These are phyloP conservation scores for Anethum foeniculum DNA, from an alignment of 140 eudicot genomes.

Conservation along the genomic window DNA sequence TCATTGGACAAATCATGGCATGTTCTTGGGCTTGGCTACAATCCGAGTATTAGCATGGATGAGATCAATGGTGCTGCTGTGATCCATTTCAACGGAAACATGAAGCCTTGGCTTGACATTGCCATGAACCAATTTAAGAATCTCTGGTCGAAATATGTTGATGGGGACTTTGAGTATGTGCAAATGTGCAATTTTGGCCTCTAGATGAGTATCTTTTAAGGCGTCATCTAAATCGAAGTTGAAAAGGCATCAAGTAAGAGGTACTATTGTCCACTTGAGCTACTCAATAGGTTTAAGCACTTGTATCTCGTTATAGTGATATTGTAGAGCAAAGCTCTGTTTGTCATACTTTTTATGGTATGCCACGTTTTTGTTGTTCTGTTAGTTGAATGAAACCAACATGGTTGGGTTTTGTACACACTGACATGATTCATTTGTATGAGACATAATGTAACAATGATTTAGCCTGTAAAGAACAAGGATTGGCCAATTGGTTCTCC, in stretches of 20 bases:
- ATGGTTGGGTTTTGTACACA: constrained; percentile 22
- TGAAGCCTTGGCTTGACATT: constrained; percentile 24
- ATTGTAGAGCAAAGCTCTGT: constrained; percentile 39
- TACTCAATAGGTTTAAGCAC: constrained; percentile 4
- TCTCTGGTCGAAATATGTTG: constrained; percentile 16
- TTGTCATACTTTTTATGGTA: background rate
- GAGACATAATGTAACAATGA: constrained; percentile 8
- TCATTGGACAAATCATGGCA: constrained; percentile 47
- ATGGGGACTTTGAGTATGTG: background rate
- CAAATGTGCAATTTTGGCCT: constrained; percentile 15
- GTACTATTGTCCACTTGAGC: constrained; percentile 25
- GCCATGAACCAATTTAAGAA: constrained; percentile 14
- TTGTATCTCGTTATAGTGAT: constrained; percentile 16
- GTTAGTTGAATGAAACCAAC: constrained; percentile 21
- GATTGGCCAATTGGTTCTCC: background rate
- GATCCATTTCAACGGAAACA: constrained; percentile 44
- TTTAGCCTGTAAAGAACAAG: constrained; percentile 3
- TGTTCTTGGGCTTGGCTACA: constrained; percentile 43
- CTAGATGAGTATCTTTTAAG: background rate
- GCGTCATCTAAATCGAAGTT: constrained; percentile 13
- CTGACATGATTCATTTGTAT: constrained; percentile 14
- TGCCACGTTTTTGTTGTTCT: constrained; percentile 13
- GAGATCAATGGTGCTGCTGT: constrained; percentile 38
- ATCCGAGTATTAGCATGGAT: constrained; percentile 40
- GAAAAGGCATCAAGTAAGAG: constrained; percentile 17